Conservation (phyloP, 495 filamentous ascomycete genomes). For the Wilcoxina mikolae region DNA sequence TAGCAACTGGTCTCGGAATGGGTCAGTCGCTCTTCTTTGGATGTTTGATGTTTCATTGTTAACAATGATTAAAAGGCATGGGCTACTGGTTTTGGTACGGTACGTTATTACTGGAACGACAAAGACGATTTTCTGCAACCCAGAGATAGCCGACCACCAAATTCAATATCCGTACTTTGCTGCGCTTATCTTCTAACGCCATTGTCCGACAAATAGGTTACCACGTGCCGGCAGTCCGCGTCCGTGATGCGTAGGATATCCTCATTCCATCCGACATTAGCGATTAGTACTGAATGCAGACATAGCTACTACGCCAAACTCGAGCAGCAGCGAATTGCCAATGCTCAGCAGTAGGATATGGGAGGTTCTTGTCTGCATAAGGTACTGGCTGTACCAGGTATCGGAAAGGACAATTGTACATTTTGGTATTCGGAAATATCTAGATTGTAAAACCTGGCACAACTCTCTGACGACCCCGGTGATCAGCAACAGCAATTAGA, state of each 20-base stretch:
- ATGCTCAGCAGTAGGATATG: slow-evolving; percentile 31
- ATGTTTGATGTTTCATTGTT: neutral
- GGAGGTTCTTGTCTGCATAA: too few species aligned
- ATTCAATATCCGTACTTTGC: slow-evolving; percentile 8
- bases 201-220: slow-evolving; percentile 39
- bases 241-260: slow-evolving; percentile 41
- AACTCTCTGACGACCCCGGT: too few species aligned
- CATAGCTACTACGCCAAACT: slow-evolving; percentile 54
- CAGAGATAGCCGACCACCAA: too few species aligned
- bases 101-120: slow-evolving; percentile 19
- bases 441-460: too few species aligned
- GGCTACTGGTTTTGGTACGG: slow-evolving; percentile 72
- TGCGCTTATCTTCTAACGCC: neutral
- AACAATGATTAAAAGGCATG: slow-evolving; percentile 33
- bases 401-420: too few species aligned
- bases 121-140: slow-evolving; percentile 3
- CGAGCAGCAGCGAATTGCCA: slow-evolving; percentile 46
- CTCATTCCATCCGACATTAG: neutral
- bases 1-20: slow-evolving; percentile 49
- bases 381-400: too few species aligned
- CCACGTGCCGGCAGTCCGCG: slow-evolving; percentile 62
- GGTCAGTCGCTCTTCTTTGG: slow-evolving; percentile 7
- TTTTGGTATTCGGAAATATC: too few species aligned
- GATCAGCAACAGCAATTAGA: too few species aligned
- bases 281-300: neutral